Base-by-base conservation (phyloP, 2,329 filamentous ascomycete species). In the Dactylellina parvicollis region DNA sequence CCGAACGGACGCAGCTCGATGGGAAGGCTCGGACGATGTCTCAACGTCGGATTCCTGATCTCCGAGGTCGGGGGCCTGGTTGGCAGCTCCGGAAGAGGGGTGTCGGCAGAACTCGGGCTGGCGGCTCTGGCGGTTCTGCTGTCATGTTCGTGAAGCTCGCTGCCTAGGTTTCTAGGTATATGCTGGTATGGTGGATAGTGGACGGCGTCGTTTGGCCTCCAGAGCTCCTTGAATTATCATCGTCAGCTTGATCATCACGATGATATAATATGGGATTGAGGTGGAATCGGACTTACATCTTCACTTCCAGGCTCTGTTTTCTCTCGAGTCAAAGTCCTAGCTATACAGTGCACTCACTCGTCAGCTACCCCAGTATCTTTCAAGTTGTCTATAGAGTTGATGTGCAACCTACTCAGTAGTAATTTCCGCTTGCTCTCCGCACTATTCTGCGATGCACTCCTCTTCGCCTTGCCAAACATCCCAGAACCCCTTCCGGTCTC, bases 111-210 rank as follows among this genome's bases (percentile, higher is more conserved):
- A 36, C 69, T 73, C 18, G 69, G 69, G 18, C 69, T 73, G 18
- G 36, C 69, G n/a, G 69, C 69, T 24, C 69, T 49, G 22, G 38
- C 56, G 9, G 60, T 73, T 28, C 34, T 56, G 18, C 55, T 54
- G 24, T 73, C 60, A 12, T 24, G 47, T 9, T 47, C 47, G 22
- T 14, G 26, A 3, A 56, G 46, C 18, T 66, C 60, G 28, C 46
- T 55, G 14, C 46, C 59, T 10, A 73, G 16, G 24, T 65, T 73
- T 20, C 69, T 47, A 3, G 69, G 69, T 3, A 73, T 66, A 32
- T 73, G 69, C 30, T 73, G 60, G 18, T 73, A 73, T 40, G 69
- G 69, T 16, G 69, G 69, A 26, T 73, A 66, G 14, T 73, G 69
- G 9, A 73, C 60, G 2, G 55, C 42, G 20, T 66, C 69, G 8